Conservation (phyloP, 1,284 basidiomycete genomes). For the Sanghuangporus baumii region DNA sequence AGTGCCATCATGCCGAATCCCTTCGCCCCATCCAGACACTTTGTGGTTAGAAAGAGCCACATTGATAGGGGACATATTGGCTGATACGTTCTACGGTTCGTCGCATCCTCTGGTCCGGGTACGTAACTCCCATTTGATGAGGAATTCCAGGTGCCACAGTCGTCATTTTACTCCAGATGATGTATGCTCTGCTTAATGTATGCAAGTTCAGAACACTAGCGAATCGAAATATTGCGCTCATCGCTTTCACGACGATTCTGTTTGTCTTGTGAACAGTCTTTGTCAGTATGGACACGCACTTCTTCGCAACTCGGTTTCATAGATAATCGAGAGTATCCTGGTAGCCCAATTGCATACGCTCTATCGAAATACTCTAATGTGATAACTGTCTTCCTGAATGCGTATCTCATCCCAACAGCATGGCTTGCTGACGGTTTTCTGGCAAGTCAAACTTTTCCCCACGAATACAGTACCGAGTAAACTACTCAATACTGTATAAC, state of each 20-base stretch:
- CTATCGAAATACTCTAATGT: conserved; percentile 17
- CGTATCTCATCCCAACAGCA: conserved; percentile 20
- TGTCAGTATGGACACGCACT: background rate
- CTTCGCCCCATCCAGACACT: background rate
- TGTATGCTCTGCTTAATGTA: background rate
- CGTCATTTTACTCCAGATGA: background rate
- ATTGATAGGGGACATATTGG: background rate
- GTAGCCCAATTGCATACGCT: conserved; percentile 21
- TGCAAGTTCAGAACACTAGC: background rate
- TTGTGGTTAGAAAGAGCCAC: background rate
- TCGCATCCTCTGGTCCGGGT: background rate
- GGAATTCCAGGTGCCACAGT: background rate
- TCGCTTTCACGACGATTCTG: background rate
- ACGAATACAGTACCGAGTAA: no score
- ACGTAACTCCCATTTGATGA: background rate
- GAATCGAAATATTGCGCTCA: background rate
- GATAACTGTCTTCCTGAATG: conserved; percentile 19
- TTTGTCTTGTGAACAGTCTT: background rate
- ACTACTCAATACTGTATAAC: conserved; percentile 13
- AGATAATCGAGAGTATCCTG: conserved; percentile 14
- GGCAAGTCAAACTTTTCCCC: conserved; percentile 17
- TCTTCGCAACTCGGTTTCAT: conserved; percentile 1
- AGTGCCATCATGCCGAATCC: background rate
- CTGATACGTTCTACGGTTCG: background rate
- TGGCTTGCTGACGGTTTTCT: conserved; percentile 26